These are phyloP conservation scores for Globisporangium polare DNA, from an alignment of 352 stramenopile genomes.

Conservation along the genomic window DNA sequence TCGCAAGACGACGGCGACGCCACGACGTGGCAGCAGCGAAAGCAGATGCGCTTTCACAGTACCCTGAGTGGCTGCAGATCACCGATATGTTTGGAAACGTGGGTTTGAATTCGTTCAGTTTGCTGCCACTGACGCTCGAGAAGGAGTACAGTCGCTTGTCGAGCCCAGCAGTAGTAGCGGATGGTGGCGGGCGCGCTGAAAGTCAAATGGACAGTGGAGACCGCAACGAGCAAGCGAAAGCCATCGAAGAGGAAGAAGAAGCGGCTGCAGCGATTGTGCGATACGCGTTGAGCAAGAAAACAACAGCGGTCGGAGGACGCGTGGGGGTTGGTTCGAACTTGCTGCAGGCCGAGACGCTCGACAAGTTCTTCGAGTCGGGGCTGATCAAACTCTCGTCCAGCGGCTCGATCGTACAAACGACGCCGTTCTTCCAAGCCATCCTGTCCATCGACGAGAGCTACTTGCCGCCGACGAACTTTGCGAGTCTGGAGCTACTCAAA, in stretches of 20 bases:
- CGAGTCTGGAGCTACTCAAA: conserved; percentile 49
- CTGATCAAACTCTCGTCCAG: conserved; percentile 35
- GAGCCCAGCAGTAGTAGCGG: neutral
- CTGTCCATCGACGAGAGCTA: conserved; percentile 52
- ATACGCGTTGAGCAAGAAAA: conserved; percentile 38
- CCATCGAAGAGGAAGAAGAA: conserved; percentile 25
- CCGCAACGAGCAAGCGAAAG: too few relatives aligned
- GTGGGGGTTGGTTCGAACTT: neutral
- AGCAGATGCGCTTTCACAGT: neutral
- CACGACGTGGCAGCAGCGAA: neutral
- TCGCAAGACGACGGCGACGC: conserved; percentile 1
- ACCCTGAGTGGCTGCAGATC: conserved; percentile 19
- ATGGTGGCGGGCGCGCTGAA: too few relatives aligned
- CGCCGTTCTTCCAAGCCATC: conserved; percentile 45
- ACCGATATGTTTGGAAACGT: conserved; percentile 47
- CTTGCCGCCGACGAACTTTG: conserved; percentile 45
- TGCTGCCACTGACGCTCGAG: conserved; percentile 30
- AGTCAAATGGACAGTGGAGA: neutral
- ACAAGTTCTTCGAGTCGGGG: conserved; percentile 57
- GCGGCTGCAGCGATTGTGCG: conserved; percentile 36
- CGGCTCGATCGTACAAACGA: conserved; percentile 29
- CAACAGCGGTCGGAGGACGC: neutral
- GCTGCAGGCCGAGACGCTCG: conserved; percentile 35
- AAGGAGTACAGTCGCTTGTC: conserved; percentile 17
- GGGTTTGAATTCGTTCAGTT: conserved; percentile 41